Conservation (phyloP, 208 protist species). For the Dictyostelium gargantuum region DNA sequence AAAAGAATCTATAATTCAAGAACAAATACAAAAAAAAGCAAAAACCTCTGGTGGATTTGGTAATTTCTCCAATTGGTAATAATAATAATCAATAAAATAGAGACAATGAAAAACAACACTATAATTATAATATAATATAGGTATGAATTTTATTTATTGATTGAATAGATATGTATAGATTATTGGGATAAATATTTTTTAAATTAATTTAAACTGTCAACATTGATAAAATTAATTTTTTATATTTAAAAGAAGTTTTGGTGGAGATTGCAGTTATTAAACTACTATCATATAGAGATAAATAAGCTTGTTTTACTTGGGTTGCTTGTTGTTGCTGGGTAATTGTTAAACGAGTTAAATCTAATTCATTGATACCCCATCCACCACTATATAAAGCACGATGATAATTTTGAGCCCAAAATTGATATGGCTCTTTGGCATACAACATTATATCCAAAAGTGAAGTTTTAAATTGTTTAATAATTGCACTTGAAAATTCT, state of each 20-base stretch:
- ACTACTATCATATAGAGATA: background rate
- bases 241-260: background rate
- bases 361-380: background rate
- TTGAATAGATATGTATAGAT: too few species aligned
- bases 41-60: background rate
- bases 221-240: constrained; percentile 2
- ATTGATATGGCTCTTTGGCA: background rate
- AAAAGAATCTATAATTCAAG: background rate
- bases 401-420: background rate
- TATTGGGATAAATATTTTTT: too few species aligned
- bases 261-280: background rate
- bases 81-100: background rate
- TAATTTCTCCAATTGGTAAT: constrained; percentile 39
- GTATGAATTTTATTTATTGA: too few species aligned
- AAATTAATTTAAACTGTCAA: background rate
- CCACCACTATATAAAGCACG: background rate
- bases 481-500: background rate
- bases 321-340: background rate
- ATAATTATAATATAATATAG: too few species aligned
- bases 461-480: background rate
- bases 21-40: background rate
- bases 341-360: background rate
- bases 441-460: background rate
- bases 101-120: too few species aligned
- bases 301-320: background rate